Conservation (phyloP, 2,329 filamentous ascomycete genomes). For the Colletotrichum nymphaeae region DNA sequence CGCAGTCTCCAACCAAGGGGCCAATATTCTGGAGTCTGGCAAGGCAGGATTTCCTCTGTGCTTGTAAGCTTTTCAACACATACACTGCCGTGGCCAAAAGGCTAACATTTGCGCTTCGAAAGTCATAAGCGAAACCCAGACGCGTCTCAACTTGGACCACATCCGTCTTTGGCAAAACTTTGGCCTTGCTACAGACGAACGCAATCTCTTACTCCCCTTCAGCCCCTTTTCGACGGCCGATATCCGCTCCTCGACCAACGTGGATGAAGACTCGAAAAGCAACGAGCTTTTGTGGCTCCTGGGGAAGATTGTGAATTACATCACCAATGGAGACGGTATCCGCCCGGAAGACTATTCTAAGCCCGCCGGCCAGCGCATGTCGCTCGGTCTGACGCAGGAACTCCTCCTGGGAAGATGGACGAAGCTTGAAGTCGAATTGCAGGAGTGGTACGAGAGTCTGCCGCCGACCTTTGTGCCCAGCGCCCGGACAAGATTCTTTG, state of each 20-base stretch:
- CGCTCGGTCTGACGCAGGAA: slow-evolving; percentile 3
- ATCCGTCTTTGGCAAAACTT: slow-evolving; percentile 73
- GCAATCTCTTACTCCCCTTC: slow-evolving; percentile 61
- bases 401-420: slow-evolving; percentile 29
- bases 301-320: slow-evolving; percentile 74
- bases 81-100: neutral
- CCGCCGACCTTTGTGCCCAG: neutral
- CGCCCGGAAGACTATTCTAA: neutral
- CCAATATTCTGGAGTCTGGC: slow-evolving; percentile 76
- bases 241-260: slow-evolving; percentile 58
- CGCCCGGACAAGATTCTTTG: neutral
- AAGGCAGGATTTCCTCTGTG: slow-evolving; percentile 72
- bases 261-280: slow-evolving; percentile 72
- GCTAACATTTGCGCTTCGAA: neutral
- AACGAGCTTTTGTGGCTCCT: slow-evolving; percentile 75
- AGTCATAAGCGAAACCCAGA: slow-evolving; percentile 70
- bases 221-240: slow-evolving; percentile 45
- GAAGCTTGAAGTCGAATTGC: neutral
- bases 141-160: slow-evolving; percentile 71
- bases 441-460: slow-evolving; percentile 1
- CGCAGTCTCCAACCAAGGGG: slow-evolving; percentile 64
- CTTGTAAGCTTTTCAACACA: slow-evolving; percentile 55
- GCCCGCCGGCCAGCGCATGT: neutral
- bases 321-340: slow-evolving; percentile 66
- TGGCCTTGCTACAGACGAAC: slow-evolving; percentile 66